Percentiles rank a stretch among this genome's conserved stretches.
phyloP scores from a whole-genome alignment of 148 eudicot genomes.

The Hydrangea macrophylla region DNA sequence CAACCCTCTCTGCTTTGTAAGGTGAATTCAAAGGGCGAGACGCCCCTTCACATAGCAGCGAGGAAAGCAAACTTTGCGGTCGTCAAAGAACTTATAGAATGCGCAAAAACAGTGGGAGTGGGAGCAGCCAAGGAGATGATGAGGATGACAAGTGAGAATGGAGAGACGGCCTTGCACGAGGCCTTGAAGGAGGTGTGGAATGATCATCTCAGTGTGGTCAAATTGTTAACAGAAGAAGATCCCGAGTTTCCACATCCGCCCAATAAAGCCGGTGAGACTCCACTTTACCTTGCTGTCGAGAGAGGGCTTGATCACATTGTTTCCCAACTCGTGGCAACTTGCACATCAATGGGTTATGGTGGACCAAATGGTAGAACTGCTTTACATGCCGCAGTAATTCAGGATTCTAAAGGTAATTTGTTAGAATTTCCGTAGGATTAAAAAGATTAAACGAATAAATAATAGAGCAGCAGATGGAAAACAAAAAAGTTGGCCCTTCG shows the following conservation, averaged over 20 bases:
- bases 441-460: too few species aligned
- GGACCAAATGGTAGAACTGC: neutral
- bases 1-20: neutral
- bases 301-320: neutral
- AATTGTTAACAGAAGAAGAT: neutral
- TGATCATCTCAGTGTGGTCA: neutral
- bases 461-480: neutral
- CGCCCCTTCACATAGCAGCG: neutral
- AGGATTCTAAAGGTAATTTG: neutral
- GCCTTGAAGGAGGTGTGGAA: neutral
- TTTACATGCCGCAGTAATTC: neutral
- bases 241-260: neutral
- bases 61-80: neutral
- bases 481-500: too few species aligned
- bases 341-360: neutral
- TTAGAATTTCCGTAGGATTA: neutral
- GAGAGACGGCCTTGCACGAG: slow-evolving; percentile 9
- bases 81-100: neutral
- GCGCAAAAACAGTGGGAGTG: neutral
- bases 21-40: neutral
- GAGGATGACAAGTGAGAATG: neutral
- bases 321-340: neutral
- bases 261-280: neutral
- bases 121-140: neutral
- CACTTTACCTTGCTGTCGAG: slow-evolving; percentile 1